Percentiles rank a stretch among this genome's conserved stretches.
Conservation (phyloP, 176 grass and related monocot genomes). For the Oryza rufipogon region DNA sequence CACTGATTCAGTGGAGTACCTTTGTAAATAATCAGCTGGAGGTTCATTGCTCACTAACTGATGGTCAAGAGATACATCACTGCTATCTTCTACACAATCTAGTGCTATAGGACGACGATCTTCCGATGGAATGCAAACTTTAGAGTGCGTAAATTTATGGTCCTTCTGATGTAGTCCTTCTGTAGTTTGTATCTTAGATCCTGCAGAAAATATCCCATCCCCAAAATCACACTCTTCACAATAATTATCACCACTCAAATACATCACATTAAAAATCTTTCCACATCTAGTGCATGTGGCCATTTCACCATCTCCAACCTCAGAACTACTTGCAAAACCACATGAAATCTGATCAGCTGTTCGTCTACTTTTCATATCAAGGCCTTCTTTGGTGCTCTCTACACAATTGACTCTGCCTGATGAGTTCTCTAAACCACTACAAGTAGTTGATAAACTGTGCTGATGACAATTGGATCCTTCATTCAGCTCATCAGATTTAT, state of each 20-base stretch:
- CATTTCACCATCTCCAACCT: slow-evolving; percentile 18
- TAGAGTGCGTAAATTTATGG: slow-evolving; percentile 19
- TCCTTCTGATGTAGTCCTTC: slow-evolving; percentile 40
- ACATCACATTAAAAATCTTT: slow-evolving; percentile 41
- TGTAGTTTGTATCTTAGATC: slow-evolving; percentile 16
- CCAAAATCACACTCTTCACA: slow-evolving; percentile 59
- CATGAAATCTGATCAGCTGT: slow-evolving; percentile 33
- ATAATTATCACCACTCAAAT: slow-evolving; percentile 38
- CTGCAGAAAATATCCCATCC: slow-evolving; percentile 17
- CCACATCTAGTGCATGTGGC: slow-evolving; percentile 63
- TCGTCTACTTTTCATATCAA: slow-evolving; percentile 31
- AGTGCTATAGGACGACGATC: neutral
- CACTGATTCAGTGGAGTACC: neutral
- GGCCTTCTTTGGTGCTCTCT: slow-evolving; percentile 34
- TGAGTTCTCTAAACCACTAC: slow-evolving; percentile 27
- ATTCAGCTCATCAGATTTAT: slow-evolving; percentile 73
- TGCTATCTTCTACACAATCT: slow-evolving; percentile 29
- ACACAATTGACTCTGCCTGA: slow-evolving; percentile 23
- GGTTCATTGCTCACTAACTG: slow-evolving; percentile 36
- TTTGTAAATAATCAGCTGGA: slow-evolving; percentile 17
- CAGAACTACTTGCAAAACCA: slow-evolving; percentile 31
- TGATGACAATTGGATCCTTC: slow-evolving; percentile 44
- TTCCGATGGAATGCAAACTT: slow-evolving; percentile 23
- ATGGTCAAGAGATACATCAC: slow-evolving; percentile 44
- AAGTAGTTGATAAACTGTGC: slow-evolving; percentile 33